A percentile compares a stretch with the other conserved stretches of the same genome.
phyloP scores from a whole-genome alignment of 805 yeast genomes.

The Saccharomyces eubayanus region DNA sequence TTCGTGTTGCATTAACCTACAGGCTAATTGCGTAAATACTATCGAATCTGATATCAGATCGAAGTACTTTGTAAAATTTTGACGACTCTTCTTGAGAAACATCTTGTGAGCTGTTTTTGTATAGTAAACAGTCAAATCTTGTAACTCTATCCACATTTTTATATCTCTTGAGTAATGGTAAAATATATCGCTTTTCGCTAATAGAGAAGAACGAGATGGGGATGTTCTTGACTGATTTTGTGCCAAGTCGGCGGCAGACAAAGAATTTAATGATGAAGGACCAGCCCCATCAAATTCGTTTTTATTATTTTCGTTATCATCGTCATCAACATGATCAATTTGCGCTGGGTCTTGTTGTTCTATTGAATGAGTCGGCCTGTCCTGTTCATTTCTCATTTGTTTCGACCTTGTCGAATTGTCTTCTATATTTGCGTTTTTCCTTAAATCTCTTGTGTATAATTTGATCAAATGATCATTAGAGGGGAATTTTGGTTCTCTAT shows the following conservation, averaged over 20 bases:
- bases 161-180: constrained; percentile 55
- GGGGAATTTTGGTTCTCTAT: constrained; percentile 27
- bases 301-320: constrained; percentile 1
- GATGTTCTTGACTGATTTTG: constrained; percentile 2
- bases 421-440: constrained; percentile 11
- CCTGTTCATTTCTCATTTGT: constrained; percentile 4
- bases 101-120: constrained; percentile 44
- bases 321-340: background rate
- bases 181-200: constrained; percentile 37
- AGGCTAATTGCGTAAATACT: constrained; percentile 44
- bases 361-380: background rate
- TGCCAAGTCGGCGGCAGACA: background rate
- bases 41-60: constrained; percentile 46
- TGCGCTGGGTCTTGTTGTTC: background rate
- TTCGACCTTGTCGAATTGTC: constrained; percentile 20
- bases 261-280: background rate
- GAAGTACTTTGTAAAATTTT: constrained; percentile 46
- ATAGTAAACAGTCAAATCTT: constrained; percentile 40
- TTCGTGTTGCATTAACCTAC: constrained; percentile 47
- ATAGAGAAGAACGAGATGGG: constrained; percentile 15
- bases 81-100: constrained; percentile 42
- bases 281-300: background rate
- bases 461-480: constrained; percentile 24
- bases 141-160: constrained; percentile 49
- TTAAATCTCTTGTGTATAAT: constrained; percentile 23